phyloP scores from a whole-genome alignment of 2,329 filamentous ascomycete species.

The Xylaria sp. region DNA sequence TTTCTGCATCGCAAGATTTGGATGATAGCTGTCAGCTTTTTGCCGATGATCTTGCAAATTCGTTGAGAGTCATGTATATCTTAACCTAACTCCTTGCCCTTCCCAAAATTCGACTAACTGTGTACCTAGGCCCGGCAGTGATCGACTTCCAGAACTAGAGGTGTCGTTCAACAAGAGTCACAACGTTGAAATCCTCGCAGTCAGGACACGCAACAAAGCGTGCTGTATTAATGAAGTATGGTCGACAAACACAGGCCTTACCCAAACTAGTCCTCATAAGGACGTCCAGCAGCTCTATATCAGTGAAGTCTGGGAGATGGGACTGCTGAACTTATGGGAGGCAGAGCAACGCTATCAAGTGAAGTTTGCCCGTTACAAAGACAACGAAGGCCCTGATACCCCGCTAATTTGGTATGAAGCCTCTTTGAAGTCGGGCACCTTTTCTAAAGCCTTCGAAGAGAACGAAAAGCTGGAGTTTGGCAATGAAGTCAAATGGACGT shows the following conservation, averaged over 20 bases:
- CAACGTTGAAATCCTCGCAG: constrained; percentile 36
- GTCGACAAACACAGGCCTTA: not conserved
- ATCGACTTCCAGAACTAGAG: constrained; percentile 40
- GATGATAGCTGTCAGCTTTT: constrained; percentile 40
- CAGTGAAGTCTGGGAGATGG: constrained; percentile 47
- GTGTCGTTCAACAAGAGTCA: constrained; percentile 42
- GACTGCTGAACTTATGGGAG: not conserved
- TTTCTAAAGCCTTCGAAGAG: constrained; percentile 43
- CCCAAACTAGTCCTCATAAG: not conserved
- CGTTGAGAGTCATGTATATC: constrained; percentile 46
- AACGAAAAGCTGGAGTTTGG: constrained; percentile 45
- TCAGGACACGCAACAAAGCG: constrained; percentile 45
- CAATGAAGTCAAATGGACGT: constrained; percentile 44
- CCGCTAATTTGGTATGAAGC: constrained; percentile 46
- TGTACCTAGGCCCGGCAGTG: constrained; percentile 34
- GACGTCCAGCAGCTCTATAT: constrained; percentile 43
- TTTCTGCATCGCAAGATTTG: constrained; percentile 41
- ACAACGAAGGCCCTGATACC: constrained; percentile 23
- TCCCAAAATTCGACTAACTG: constrained; percentile 1
- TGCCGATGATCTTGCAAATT: constrained; percentile 42
- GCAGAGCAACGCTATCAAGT: constrained; percentile 22
- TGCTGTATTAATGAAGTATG: constrained; percentile 34
- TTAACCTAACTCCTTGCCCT: not conserved
- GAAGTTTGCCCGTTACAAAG: constrained; percentile 23
- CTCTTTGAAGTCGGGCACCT: constrained; percentile 40